Base-by-base conservation (phyloP, 345 rosid genomes). In the Kandelia obovata region DNA sequence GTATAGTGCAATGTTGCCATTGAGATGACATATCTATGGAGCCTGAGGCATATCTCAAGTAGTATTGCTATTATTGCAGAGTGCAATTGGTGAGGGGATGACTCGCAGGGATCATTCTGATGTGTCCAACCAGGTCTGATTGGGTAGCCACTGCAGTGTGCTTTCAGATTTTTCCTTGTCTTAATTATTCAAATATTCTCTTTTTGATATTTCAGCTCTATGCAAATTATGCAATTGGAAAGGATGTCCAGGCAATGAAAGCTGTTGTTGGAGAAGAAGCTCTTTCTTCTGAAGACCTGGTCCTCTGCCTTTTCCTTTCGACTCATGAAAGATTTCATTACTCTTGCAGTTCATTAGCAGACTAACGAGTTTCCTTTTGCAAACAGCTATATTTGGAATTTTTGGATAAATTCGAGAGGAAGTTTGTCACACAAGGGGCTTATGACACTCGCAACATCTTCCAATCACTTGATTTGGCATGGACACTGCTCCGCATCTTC, bases 191-290 rank as follows among this genome's bases (percentile, higher is more conserved):
- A 58, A 9, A 61, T 60, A 61, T 37, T 57, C 15, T 16, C 27
- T 15, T 31, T n/a, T 51, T 27, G 53, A 8, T 13, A 52, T 58
- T 71, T 62, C 88, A 92, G 98, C 77, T 93, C 59, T 93, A 93
- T 78, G 98, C 98, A 67, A 94, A 94, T 75, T 89, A 94, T 71
- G 97, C 97, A 28, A 94, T 91, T 69, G 98, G 98, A 62, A 91
- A 94, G 79, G 98, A 94, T 75, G 97, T 93, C 15, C 96, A 93
- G 80, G 98, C 98, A 58, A 94, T 94, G 98, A 89, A 94, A 81
- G 97, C 97, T 63, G 98, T 94, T 79, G 98, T 94, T 20, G 98
- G 98, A 88, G 98, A 91, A 76, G 98, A 93, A 89, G 98, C 98
- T 26, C 97, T 93, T 68, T 93, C 97, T 67, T 89, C 97, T 5